Base-by-base conservation (phyloP, 495 filamentous ascomycete genomes). In the Xeromyces bisporus region DNA sequence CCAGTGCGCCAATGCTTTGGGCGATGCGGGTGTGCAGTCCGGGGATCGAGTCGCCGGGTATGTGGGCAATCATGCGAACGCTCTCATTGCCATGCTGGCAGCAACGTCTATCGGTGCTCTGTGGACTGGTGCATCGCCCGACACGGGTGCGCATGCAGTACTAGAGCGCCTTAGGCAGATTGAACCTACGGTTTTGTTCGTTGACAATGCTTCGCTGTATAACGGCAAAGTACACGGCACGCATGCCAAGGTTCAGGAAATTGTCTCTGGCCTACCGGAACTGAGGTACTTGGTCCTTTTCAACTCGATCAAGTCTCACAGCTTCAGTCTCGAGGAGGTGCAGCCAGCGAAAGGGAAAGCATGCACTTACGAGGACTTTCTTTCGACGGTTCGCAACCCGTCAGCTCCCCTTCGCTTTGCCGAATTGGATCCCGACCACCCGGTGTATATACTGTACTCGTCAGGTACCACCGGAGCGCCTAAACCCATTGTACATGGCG, bases 401-500 rank as follows among this genome's bases (percentile, higher is more conserved):
- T 55, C 58, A 23, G 48, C 56, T 2, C 50, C 62, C 15, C 55
- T 80, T 9, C 53, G 58, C 35, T 94, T 93, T 50, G 62, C 64
- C 35, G 78, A 81, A 46, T 64, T 97, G 10, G 60, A 65, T 6
- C 71, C 87, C 7, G 75, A 86, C 27, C 79, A 92, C 50, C 85
- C 85, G 0, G 71, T 93, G 4, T 93, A 92, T 39, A 80, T 93
- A 18, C 56, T 93, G 13, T 93, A 86, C 45, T 84, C 77, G 2
- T 80, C 73, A 7, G 85, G 85, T 8, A 93, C 85, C 0, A 93
- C 85, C 1, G 85, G 83, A 2, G 74, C 84, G 15, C 85, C 85
- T 0, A 93, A 93, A 42, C 85, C 84, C 39, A 93, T 93, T 40
- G 77, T 89, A 2, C 85, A 93, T 51, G 82, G 83, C 0, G 75